Conservation (phyloP, 2,329 filamentous ascomycete genomes). For the Microsporum audouinii region DNA sequence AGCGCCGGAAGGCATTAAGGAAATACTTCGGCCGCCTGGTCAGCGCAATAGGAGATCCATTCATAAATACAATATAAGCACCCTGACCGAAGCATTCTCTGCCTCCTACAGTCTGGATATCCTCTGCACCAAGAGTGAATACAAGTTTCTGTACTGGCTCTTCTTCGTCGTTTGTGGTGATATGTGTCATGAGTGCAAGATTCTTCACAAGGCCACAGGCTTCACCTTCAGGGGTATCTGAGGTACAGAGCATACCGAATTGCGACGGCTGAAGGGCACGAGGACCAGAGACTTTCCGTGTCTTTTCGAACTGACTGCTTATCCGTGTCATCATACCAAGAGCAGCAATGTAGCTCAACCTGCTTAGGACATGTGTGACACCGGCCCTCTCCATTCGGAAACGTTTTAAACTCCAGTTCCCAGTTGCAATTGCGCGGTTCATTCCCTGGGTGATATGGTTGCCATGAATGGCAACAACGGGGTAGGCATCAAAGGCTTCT, state of each 20-base stretch:
- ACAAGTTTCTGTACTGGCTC: constrained; percentile 77
- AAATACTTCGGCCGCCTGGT: constrained; percentile 81
- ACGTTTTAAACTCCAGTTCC: constrained; percentile 95
- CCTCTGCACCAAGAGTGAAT: constrained; percentile 72
- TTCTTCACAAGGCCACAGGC: constrained; percentile 98
- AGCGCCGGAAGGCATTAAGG: constrained; percentile 68
- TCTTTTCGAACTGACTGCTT: constrained; percentile 97
- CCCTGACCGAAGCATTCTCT: constrained; percentile 76
- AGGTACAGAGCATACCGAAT: constrained; percentile 95
- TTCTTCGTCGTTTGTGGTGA: constrained; percentile 92
- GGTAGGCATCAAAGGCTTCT: constrained; percentile 74
- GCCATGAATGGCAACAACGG: constrained; percentile 72
- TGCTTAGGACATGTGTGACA: constrained; percentile 89
- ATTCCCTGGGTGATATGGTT: constrained; percentile 84
- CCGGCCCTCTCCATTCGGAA: constrained; percentile 98
- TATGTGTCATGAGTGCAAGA: constrained; percentile 95
- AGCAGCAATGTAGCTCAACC: constrained; percentile 90
- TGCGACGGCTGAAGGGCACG: constrained; percentile 93
- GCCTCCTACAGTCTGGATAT: constrained; percentile 68
- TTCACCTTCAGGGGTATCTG: constrained; percentile 96
- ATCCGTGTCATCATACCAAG: constrained; percentile 99
- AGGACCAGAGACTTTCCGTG: constrained; percentile 87
- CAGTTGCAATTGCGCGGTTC: constrained; percentile 91
- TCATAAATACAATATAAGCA: constrained; percentile 83
- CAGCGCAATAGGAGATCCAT: constrained; percentile 83